Base-by-base conservation (phyloP, 2,329 filamentous ascomycete genomes). In the Penicillium glabrum region DNA sequence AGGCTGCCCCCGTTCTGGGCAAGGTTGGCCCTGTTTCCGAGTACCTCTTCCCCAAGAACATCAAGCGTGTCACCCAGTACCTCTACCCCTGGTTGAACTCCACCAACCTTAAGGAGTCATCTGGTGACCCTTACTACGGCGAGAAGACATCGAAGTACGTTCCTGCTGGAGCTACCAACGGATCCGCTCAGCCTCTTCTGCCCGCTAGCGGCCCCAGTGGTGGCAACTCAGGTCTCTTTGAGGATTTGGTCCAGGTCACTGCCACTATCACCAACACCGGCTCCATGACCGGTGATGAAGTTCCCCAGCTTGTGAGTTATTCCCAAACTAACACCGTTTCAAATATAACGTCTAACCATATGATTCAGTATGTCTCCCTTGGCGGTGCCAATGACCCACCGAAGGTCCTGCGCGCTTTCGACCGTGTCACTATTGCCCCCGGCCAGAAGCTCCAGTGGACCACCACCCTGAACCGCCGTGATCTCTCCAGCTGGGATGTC, bases 401-500 rank as follows among this genome's bases (percentile, higher is more conserved):
- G 55, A 76, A 83, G 43, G 82, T 83, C 3, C 86, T 98, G 14
- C 87, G 93, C 59, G 88, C 88, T 45, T 98, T 97, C 68, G 90
- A 96, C 57, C 85, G 91, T 46, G 74, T 96, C 57, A 82, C 80
- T 49, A 86, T 97, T 61, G 79, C 83, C 4, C 83, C 90, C 0
- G 91, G 90, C n/a, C 73, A 85, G 73, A 85, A 82, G 51, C 80
- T 78, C 3, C 84, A 81, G 2, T 96, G 95, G 79, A 80, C 74
- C 1, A 86, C 85, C 0, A 82, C 86, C 16, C 75, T 97, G 54
- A 92, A 87, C 6, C 83, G 93, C 39, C 86, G 91, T 55, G 93
- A 97, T 69, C 65, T 97, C 54, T 91, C 88, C 71, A 95, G 92
- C 78, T 97, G 93, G 93, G 90, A 96, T 64, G 79, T 84, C 1